Evolutionary conservation across 2,329 filamentous ascomycete species (phyloP), one percentile per base, ranked within the genome.

Genomic region (Beauveria asiatica): DNA sequence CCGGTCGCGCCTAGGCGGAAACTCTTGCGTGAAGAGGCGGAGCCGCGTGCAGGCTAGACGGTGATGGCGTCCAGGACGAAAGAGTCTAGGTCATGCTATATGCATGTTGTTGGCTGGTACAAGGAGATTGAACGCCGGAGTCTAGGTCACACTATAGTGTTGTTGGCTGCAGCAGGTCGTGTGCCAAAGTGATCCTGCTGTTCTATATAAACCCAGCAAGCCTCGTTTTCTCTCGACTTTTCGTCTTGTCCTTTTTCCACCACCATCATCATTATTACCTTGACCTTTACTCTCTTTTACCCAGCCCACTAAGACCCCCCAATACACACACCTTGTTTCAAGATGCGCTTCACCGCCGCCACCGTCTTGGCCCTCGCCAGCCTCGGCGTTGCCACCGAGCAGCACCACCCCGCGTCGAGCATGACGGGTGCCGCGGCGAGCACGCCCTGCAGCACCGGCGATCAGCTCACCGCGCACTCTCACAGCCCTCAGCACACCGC

Each of bases 351-450:
- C 45, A 33, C 45, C 16, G 23, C 44, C 44, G 16, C 64, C 17
- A 21, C 57, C 27, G 53, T 59, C 49, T 51, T 53, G 44, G 54
- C 48, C 21, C 27, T 59, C n/a, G 62, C 55, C 37, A 67, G 70
- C 56, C 70, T 74, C 54, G 73, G 75, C 61, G 66, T 68, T n/a
- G 62, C 62, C 45, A 5, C 27, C 50, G 17, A 54, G 13, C 11
- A 25, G n/a, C 17, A 17, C 25, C 10, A 23, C 42, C 1, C 33
- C 10, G 33, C 19, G 25, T 8, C 56, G 11, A 58, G 13, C 45
- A 19, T 27, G 33, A 44, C 56, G 13, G 37, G 9, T 7, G 30
- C 17, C 9, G 33, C 45, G 23, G 33, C 46, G 11, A 9, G 41
- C 17, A 55, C 57, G 25, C 44, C 45, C 13, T 49, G 19, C 49